Evolutionary conservation across 257 asterid genomes (phyloP), one percentile per base, ranked within the genome.

Genomic region (Lithospermum erythrorhizon): DNA sequence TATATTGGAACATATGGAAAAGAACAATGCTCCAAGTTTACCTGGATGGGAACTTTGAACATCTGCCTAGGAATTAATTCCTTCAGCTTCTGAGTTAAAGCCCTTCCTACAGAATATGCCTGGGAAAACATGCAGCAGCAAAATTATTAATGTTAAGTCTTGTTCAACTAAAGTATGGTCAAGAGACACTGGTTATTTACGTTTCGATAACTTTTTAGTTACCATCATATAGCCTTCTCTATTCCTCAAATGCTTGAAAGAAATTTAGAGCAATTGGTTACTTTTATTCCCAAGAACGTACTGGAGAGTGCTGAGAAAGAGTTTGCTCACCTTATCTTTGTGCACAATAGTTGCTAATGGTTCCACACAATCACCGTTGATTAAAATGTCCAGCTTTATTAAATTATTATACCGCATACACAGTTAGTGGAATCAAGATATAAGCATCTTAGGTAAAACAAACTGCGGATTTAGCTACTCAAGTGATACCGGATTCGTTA

Each of bases 1-100:
- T 13, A 27, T 21, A 55, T 21, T 55, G 29, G 29, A 25, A 68
- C 19, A 61, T 15, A 52, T 29, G 22, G 24, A 37, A 30, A 23
- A 56, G 16, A 64, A 18, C 14, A 59, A 54, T 58, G 55, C 61
- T 24, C 57, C 20, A 52, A 45, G 22, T 64, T 58, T 78, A 91
- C 98, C 95, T 93, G 98, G 77, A 93, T 93, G 59, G 98, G 98
- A 18, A 93, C 78, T 93, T 89, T 93, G 76, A 93, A 93, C 98
- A 93, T 88, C 76, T 93, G 98, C 67, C 95, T 83, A 16, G 98
- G 98, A 66, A 93, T 93, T 53, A 93, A 76, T 79, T 93, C 98
- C 85, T 93, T 93, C 74, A 93, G 81, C 73, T 84, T 93, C 70
- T 77, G 95, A 69, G 98, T 93, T 81, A 93, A 83, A 76, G 98